Evolutionary conservation across 1,284 basidiomycete species (phyloP).

Genomic region (Gastroboletus turbinatus): DNA sequence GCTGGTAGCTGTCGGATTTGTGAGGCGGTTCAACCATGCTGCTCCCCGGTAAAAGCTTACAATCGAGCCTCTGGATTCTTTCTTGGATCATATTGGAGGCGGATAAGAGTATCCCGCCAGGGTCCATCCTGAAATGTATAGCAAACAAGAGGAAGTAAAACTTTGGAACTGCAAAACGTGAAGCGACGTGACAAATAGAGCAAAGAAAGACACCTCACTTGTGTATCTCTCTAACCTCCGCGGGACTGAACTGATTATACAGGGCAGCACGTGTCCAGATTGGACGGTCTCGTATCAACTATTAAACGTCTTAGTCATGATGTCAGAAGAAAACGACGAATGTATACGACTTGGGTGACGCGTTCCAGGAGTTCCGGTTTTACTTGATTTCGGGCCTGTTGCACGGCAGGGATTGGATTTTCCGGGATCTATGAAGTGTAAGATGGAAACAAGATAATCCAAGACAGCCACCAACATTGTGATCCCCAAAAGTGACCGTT

Average conservation of each 20-base stretch:
- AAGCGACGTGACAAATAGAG: background rate
- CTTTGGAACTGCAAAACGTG: constrained; percentile 57
- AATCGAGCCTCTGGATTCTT: constrained; percentile 68
- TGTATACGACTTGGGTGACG: constrained; percentile 52
- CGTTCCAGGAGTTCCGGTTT: constrained; percentile 58
- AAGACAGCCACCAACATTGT: constrained; percentile 41
- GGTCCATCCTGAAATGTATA: constrained; percentile 94
- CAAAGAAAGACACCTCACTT: constrained; percentile 50
- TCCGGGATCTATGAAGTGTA: constrained; percentile 55
- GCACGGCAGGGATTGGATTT: constrained; percentile 56
- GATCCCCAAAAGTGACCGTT: constrained; percentile 66
- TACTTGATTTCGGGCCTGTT: constrained; percentile 54
- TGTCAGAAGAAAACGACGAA: background rate
- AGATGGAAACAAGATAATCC: background rate
- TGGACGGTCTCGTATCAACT: constrained; percentile 75
- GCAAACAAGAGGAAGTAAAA: constrained; percentile 65
- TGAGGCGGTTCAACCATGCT: background rate
- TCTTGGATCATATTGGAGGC: constrained; percentile 89
- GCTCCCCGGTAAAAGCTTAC: constrained; percentile 41
- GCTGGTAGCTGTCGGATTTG: constrained; percentile 62
- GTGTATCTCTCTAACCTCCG: constrained; percentile 67
- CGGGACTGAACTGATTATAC: constrained; percentile 76
- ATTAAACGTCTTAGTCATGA: constrained; percentile 2
- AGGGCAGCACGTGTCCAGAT: constrained; percentile 88
- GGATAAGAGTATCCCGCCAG: constrained; percentile 87